Evolutionary conservation across 345 rosid species (phyloP).

Genomic region (Brassica cretica): DNA sequence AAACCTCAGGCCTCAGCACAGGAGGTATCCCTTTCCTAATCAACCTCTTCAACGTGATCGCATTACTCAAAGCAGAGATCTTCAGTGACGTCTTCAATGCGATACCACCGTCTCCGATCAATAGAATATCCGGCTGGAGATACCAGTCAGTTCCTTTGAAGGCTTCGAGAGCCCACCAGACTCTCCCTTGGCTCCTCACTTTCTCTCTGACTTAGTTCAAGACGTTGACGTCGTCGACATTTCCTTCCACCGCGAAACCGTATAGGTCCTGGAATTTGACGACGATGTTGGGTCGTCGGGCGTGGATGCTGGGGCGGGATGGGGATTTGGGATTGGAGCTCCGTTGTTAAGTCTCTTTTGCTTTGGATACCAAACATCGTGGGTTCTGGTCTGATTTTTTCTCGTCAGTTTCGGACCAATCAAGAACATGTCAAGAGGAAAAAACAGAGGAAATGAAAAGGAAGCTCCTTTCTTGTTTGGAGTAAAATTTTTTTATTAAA

Average conservation of each 20-base stretch:
- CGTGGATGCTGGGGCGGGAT: conserved; percentile 47
- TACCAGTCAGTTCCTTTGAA: too few relatives aligned
- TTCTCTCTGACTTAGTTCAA: too few relatives aligned
- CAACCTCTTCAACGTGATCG: too few relatives aligned
- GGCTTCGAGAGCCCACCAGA: too few relatives aligned
- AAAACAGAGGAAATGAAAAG: background rate
- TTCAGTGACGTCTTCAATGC: conserved; percentile 63
- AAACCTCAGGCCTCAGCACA: conserved; percentile 85
- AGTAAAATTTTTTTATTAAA: conserved; percentile 6
- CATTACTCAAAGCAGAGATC: conserved; percentile 66
- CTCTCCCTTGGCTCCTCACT: too few relatives aligned
- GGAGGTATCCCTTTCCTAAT: conserved; percentile 34
- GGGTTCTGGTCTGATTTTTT: background rate
- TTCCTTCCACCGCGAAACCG: too few relatives aligned
- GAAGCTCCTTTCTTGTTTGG: background rate
- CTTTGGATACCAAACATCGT: conserved; percentile 65
- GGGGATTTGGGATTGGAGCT: conserved; percentile 71
- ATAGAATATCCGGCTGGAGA: too few relatives aligned
- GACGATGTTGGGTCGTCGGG: too few relatives aligned
- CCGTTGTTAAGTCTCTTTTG: conserved; percentile 67
- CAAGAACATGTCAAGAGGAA: conserved; percentile 47
- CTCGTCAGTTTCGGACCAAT: conserved; percentile 41
- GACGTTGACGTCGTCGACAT: too few relatives aligned
- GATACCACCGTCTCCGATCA: too few relatives aligned
- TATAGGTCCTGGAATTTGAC: too few relatives aligned